phyloP scores from a whole-genome alignment of 1,139 yeast species.

The Debaryomyces udenii region DNA sequence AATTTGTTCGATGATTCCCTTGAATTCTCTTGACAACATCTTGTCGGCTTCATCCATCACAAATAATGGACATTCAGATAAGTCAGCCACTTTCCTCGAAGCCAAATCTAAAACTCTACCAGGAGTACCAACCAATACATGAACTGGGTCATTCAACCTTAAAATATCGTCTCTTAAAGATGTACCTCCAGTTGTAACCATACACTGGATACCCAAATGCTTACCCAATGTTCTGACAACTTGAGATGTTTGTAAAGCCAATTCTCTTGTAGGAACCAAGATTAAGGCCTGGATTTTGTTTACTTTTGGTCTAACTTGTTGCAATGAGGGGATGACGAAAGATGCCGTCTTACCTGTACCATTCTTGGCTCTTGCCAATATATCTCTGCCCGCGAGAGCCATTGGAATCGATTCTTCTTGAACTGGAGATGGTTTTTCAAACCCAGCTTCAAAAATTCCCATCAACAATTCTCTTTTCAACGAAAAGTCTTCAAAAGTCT shows the following conservation, averaged over 20 bases:
- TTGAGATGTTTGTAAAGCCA: slow-evolving; percentile 96
- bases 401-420: slow-evolving; percentile 98
- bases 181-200: slow-evolving; percentile 99
- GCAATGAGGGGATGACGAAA: slow-evolving; percentile 85
- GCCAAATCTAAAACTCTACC: slow-evolving; percentile 97
- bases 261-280: slow-evolving; percentile 91
- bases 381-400: slow-evolving; percentile 94
- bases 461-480: slow-evolving; percentile 89
- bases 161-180: slow-evolving; percentile 90
- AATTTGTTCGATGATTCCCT: slow-evolving; percentile 84
- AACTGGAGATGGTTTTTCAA: slow-evolving; percentile 96
- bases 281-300: slow-evolving; percentile 87
- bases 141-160: slow-evolving; percentile 90
- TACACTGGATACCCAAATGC: slow-evolving; percentile 88
- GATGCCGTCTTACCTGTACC: slow-evolving; percentile 99
- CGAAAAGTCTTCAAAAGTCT: slow-evolving; percentile 87
- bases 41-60: slow-evolving; percentile 99
- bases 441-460: slow-evolving; percentile 99
- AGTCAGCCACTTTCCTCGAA: slow-evolving; percentile 81
- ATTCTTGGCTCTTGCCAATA: slow-evolving; percentile 96
- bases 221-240: slow-evolving; percentile 97
- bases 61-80: slow-evolving; percentile 84
- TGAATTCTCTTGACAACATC: slow-evolving; percentile 90
- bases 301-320: slow-evolving; percentile 79
- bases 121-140: slow-evolving; percentile 90